A percentile compares a stretch with the other conserved stretches of the same genome.
Conservation (phyloP, 2,329 filamentous ascomycete species). For the Sarocladium kiliense region DNA sequence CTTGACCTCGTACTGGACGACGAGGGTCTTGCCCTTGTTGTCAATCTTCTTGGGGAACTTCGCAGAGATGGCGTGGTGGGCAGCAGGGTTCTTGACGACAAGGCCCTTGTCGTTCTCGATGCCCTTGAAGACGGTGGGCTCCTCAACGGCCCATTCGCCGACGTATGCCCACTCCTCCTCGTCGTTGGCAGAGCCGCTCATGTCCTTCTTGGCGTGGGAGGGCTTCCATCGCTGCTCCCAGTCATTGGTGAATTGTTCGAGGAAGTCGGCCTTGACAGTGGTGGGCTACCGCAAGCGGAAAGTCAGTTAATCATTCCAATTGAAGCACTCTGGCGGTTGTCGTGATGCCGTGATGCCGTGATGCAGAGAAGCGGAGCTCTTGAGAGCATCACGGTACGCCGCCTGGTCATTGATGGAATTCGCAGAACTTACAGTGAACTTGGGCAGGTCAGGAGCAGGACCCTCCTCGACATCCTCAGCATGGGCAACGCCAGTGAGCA, state of each 20-base stretch:
- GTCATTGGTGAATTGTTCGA: conserved; percentile 97
- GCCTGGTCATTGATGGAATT: neutral
- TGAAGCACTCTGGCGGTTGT: neutral
- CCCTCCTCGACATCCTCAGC: conserved; percentile 61
- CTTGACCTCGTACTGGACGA: conserved; percentile 99
- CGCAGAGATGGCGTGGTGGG: conserved; percentile 98
- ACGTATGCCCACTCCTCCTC: conserved; percentile 85
- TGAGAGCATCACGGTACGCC: neutral
- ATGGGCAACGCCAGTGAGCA: conserved; percentile 65
- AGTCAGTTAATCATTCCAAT: neutral
- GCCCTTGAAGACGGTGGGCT: conserved; percentile 84
- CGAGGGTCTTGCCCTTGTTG: conserved; percentile 94
- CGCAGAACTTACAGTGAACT: conserved; percentile 73
- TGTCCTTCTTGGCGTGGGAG: conserved; percentile 94
- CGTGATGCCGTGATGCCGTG: neutral
- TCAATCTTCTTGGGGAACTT: conserved; percentile 97
- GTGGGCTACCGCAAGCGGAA: conserved; percentile 59
- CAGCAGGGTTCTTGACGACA: conserved; percentile 95
- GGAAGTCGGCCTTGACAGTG: conserved; percentile 83
- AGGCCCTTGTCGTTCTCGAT: conserved; percentile 95
- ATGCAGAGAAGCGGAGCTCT: neutral
- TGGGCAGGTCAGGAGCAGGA: conserved; percentile 62
- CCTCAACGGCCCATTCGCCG: conserved; percentile 94
- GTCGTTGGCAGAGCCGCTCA: conserved; percentile 52
- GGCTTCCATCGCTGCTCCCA: conserved; percentile 93